phyloP scores from a whole-genome alignment of 1,284 basidiomycete species.

The Irpex rosettiformis region DNA sequence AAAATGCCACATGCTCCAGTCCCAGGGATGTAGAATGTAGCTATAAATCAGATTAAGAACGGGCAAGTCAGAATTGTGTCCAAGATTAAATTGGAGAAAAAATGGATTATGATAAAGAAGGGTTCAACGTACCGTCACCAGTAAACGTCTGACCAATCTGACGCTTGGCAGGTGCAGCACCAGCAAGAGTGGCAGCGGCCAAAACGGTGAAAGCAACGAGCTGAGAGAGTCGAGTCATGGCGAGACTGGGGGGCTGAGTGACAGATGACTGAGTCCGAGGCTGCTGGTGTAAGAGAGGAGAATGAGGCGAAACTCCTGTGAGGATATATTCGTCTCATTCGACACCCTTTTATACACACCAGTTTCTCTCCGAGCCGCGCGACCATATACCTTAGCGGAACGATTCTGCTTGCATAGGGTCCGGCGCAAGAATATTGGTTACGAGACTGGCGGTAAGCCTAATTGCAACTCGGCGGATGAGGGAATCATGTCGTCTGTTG shows the following conservation, averaged over 20 bases:
- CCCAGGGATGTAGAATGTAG: constrained; percentile 29
- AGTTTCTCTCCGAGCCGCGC: neutral
- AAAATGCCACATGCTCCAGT: constrained; percentile 29
- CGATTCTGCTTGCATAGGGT: neutral
- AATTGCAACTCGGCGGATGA: neutral
- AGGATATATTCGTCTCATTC: neutral
- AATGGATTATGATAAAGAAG: neutral
- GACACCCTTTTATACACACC: neutral
- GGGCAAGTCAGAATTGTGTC: neutral
- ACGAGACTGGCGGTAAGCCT: neutral
- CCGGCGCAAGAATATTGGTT: neutral
- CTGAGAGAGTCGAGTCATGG: neutral
- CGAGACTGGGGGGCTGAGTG: neutral
- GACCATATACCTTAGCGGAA: neutral
- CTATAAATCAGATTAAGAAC: too few species aligned
- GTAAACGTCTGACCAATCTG: neutral
- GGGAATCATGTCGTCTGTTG: too few species aligned
- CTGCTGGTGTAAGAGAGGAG: neutral
- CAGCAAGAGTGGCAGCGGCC: neutral
- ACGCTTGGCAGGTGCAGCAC: neutral
- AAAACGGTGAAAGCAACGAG: neutral
- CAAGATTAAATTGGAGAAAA: neutral
- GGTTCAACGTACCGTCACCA: neutral
- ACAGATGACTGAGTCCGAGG: neutral
- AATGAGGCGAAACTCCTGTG: neutral